Evolutionary conservation across 169 alveolate genomes (phyloP), one percentile per base, ranked within the genome.

Genomic region (Plasmodium gonderi): DNA sequence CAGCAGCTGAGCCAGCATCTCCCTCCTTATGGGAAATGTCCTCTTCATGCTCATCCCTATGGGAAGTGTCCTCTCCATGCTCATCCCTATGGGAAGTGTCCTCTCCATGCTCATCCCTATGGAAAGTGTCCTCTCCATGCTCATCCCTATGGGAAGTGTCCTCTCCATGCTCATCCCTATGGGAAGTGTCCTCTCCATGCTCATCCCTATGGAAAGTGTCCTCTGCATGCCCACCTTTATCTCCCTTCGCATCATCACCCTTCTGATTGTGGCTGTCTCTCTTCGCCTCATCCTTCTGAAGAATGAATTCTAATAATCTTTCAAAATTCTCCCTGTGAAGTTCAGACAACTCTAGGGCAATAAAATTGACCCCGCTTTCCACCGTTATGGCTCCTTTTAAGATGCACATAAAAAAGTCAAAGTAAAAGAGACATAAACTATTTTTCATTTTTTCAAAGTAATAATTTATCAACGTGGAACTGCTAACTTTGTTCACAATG

Each of bases 351-450:
- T 83, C 92, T 8, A 64, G 17, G 7, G 65, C 44, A 72, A 83
- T 69, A 49, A 69, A 83, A 45, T 72, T 51, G 20, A 83, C 77
- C 3, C 75, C 92, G 26, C 44, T 3, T 1, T 83, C 92, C 9
- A 47, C 75, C 33, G 79, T 23, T 14, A 83, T 38, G 7, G 38
- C n/a, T 0, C 82, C 92, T 33, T 83, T 83, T 33, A 83, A 8
- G 33, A 83, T 72, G 38, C 67, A 83, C 75, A 83, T 12, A 11
- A 83, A 72, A 8, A 83, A 42, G 77, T 83, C 92, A 14, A 83
- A 83, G 44, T 83, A 83, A n/a, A 83, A 83, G 1, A 83, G 42
- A n/a, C 83, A 83, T n/a, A 83, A 47, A 5, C 26, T 14, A 1
- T 42, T 42, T 64, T 47, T 69, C 23, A 83, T 33, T 49, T 20